Evolutionary conservation across 1,284 basidiomycete species (phyloP), one percentile per base, ranked within the genome.

Genomic region (Heterobasidion occidentale): DNA sequence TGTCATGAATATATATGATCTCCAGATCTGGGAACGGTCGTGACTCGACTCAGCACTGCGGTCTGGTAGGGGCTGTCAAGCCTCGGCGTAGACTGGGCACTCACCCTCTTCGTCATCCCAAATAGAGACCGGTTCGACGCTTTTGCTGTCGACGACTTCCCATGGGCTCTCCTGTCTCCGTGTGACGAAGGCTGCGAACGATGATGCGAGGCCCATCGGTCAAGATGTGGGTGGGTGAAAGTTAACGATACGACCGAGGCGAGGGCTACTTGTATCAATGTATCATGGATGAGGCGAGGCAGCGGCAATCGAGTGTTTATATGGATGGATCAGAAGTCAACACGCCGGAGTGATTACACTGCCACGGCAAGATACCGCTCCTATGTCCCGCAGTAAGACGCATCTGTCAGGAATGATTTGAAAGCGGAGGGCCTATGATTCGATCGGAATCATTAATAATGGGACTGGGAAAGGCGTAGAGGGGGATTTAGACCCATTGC

Each of bases 91-190:
- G 35, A 19, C 19, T 52, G 34, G 60, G 51, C 4, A 63, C 76
- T 51, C 59, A 83, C 82, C 82, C 65, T 86, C 83, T 57, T 83
- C 77, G 45, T 82, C 81, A 61, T 81, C 79, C 67, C 81, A 86
- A 67, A 78, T 79, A 15, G 79, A 74, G 11, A 89, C 78, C 34
- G 86, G 81, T 47, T 84, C 77, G 49, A 91, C 79, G 20, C 71
- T 68, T 63, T 77, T 79, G 64, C 75, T 80, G 58, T 81, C 82
- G 27, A 89, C 84, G 46, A 90, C 87, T 70, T 91, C 88, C 88
- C 88, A 91, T 6, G 61, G 60, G 36, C 56, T 56, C 19, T 62
- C 58, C 7, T 58, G 27, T 33, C 46, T 62, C 46, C 56, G 57
- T 14, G 46, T 20, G 4, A 60, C 58, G 38, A 62, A 62, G 46